Base-by-base conservation (phyloP, 352 stramenopile genomes). In the Pythium aristosporum region DNA sequence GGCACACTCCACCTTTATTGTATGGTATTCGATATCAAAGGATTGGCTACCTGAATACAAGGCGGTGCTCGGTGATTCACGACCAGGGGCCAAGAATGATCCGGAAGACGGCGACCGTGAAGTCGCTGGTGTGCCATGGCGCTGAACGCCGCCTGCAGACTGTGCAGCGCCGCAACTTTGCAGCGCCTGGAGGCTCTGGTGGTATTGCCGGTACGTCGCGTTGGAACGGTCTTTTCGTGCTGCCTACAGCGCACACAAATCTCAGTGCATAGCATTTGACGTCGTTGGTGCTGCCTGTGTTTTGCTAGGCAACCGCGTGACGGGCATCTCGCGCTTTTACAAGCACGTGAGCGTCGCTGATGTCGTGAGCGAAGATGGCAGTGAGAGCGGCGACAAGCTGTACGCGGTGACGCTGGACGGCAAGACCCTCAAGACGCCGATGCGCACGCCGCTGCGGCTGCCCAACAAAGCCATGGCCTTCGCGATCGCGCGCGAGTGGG, bases 401-500 rank as follows among this genome's bases (percentile, higher is more conserved):
- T 92, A 80, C 61, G 75, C 77, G 8, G 83, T 95, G 63, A 92
- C 80, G 55, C 71, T 95, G 52, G 87, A 95, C 49, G 87, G 85
- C 41, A 93, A 92, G 72, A 87, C 77, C 9, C 80, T 94, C 50
- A 91, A 91, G 67, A 95, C 87, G 32, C 82, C 83, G 15, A 69
- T 75, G 18, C 82, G 84, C 60, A 80, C 82, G 49, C 80, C 81
- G 4, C 61, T 96, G 59, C 65, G 57, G 21, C 63, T 96, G 41
- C 85, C 85, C 10, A 91, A 64, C 42, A 79, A 85, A 43, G 73
- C 82, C 30, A 73, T 96, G 69, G 87, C 84, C 20, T 79, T 75
- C 54, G 80, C 82, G 0, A 80, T 96, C 32, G 87, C 87, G 8
- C 81, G 91, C 44, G 87, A 96, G 53, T 96, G 87, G 87, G 87